Conservation (phyloP, 2,329 filamentous ascomycete species). For the Microcyclosporella mali region DNA sequence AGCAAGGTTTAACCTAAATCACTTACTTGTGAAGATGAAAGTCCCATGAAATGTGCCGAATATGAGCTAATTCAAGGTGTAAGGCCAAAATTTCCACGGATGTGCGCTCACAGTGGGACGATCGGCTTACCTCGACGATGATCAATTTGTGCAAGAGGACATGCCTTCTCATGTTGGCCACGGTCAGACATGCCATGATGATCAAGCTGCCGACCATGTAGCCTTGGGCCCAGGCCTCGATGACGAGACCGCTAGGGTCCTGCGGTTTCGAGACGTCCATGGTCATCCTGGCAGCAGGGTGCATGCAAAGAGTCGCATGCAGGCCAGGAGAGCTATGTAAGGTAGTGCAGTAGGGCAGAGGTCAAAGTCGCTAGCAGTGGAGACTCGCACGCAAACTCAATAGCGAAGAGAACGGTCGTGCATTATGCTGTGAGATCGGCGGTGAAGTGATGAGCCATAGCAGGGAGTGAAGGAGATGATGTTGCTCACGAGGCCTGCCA, state of each 20-base stretch:
- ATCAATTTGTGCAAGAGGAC: slow-evolving; percentile 47
- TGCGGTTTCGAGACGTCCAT: slow-evolving; percentile 25
- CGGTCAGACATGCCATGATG: slow-evolving; percentile 44
- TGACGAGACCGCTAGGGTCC: slow-evolving; percentile 19
- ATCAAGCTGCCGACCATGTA: slow-evolving; percentile 37
- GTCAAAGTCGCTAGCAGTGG: too few relatives aligned
- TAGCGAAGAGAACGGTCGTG: neutral
- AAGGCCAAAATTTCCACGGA: neutral
- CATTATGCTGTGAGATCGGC: neutral
- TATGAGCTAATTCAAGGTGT: slow-evolving; percentile 16
- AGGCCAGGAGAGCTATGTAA: too few relatives aligned
- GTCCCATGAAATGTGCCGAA: slow-evolving; percentile 48
- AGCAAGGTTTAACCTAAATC: slow-evolving; percentile 5
- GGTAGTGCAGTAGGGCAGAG: neutral
- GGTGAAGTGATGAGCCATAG: neutral
- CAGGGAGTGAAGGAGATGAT: neutral
- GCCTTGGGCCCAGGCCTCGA: slow-evolving; percentile 31
- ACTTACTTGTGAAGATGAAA: slow-evolving; percentile 49
- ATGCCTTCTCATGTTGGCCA: slow-evolving; percentile 44
- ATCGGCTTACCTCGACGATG: slow-evolving; percentile 39
- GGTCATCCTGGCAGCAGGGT: slow-evolving; percentile 13
- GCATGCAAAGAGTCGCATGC: neutral
- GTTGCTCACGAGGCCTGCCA: too few relatives aligned
- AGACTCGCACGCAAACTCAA: too few relatives aligned
- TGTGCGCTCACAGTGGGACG: neutral